Percentiles rank a stretch among this genome's conserved stretches.
phyloP scores from a whole-genome alignment of 768 basidiomycete species.

The Leccinum longicurvipes region DNA sequence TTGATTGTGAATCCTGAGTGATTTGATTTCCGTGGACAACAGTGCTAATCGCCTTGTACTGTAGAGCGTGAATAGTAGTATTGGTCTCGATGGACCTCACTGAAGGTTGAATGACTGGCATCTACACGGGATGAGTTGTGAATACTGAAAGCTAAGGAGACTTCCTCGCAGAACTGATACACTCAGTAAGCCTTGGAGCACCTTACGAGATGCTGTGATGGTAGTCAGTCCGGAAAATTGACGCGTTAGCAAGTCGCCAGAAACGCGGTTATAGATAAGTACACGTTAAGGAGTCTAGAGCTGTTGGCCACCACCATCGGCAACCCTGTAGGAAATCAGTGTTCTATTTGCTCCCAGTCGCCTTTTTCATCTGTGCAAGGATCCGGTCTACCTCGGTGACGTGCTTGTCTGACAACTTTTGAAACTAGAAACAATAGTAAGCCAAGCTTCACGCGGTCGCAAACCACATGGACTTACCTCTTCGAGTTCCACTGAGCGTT shows the following conservation, averaged over 20 bases:
- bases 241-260: background rate
- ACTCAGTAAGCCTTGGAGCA: no score
- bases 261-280: background rate
- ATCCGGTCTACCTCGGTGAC: conserved; percentile 66
- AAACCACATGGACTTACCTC: conserved; percentile 37
- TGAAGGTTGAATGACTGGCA: conserved; percentile 14
- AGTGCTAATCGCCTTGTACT: conserved; percentile 17
- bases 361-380: conserved; percentile 60
- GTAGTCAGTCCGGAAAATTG: no score
- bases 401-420: conserved; percentile 63
- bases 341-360: conserved; percentile 34
- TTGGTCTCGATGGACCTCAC: conserved; percentile 17
- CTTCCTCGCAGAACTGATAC: no score
- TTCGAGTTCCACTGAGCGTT: conserved; percentile 65
- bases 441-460: background rate
- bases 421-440: conserved; percentile 49
- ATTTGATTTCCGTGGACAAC: conserved; percentile 22
- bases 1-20: conserved; percentile 8
- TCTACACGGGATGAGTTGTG: conserved; percentile 2
- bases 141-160: no score
- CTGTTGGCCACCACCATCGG: background rate
- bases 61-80: conserved; percentile 4
- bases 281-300: background rate
- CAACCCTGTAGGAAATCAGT: background rate
- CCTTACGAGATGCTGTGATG: no score